Base-by-base conservation (phyloP, 495 filamentous ascomycete species). In the Parathielavia hyrcaniae region DNA sequence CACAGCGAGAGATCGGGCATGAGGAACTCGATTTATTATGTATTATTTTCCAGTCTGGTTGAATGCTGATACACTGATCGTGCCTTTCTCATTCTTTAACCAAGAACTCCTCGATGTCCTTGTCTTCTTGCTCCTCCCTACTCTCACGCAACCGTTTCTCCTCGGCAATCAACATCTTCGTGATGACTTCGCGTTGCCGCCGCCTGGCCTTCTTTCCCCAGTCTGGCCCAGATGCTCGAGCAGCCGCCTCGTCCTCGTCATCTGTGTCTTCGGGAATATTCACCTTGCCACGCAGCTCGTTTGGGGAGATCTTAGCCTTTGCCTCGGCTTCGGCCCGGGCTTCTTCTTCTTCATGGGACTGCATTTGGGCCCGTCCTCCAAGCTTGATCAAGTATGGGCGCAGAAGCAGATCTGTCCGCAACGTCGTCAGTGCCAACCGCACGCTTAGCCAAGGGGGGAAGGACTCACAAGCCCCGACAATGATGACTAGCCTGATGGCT, bases 81-180 rank as follows among this genome's bases (percentile, higher is more conserved):
- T 43, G 16, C 30, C 14, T 34, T 17, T 14, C 30, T 53, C 35
- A 65, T 23, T 64, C 64, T 32, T 83, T 81, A 65, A 84, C 76
- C 71, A 90, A 72, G 64, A 84, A 82, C 66, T 89, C 83, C 77
- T 83, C 78, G 66, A 91, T 81, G 64, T 86, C 85, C 67, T 81
- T 85, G 53, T 85, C 80, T 64, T 86, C 85, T 40, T 84, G 69
- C 62, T 84, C 81, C 69, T 68, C 74, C 64, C 64, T 70, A 16
- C 69, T 66, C 61, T 80, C 75, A 48, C 70, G 66, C 35, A 75
- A 60, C 54, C 70, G 58, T 59, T 63, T 65, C 64, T 77, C 84
- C 69, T 71, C 80, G 64, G 59, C 84, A 36, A 77, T 76, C 44
- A 79, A 58, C 43, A 81, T 57, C 63, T 78, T 75, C 72, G 76